These are phyloP conservation scores for Novymonas esmeraldas DNA, from an alignment of 208 protist genomes.

Conservation along the genomic window DNA sequence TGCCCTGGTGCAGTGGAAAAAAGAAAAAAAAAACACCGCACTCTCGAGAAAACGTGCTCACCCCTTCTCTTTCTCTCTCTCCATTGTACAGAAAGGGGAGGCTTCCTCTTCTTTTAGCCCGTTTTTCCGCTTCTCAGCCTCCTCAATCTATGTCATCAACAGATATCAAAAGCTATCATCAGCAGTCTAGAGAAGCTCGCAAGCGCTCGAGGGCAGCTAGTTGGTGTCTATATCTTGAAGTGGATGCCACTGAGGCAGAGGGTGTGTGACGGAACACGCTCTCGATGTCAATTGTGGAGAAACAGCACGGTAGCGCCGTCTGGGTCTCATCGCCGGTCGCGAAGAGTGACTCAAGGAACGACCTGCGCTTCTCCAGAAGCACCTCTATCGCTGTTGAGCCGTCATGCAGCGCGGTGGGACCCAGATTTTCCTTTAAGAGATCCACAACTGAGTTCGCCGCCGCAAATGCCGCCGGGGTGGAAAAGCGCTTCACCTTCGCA, in stretches of 20 bases:
- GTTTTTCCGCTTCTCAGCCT: too few relatives aligned
- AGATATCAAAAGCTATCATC: not conserved
- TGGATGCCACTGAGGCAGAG: not conserved
- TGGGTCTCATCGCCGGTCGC: conserved; percentile 9
- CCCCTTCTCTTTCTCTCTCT: too few relatives aligned
- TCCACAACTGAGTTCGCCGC: conserved; percentile 27
- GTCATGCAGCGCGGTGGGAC: not conserved
- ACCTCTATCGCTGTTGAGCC: conserved; percentile 1
- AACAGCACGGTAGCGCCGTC: conserved; percentile 23
- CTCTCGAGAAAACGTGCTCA: too few relatives aligned
- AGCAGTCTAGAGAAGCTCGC: conserved; percentile 20
- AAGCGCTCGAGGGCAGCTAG: conserved; percentile 13
- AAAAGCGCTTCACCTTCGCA: conserved; percentile 30
- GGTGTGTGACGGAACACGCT: not conserved
- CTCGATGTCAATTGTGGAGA: conserved; percentile 15
- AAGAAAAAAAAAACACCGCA: too few relatives aligned
- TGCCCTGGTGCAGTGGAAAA: too few relatives aligned
- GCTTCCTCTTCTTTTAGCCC: not conserved
- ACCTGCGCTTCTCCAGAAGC: conserved; percentile 12
- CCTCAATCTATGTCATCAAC: too few relatives aligned
- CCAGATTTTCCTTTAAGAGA: conserved; percentile 25
- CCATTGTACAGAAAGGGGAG: too few relatives aligned
- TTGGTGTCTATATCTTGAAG: conserved; percentile 11
- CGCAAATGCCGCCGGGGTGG: conserved; percentile 9
- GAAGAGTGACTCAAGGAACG: conserved; percentile 40